Percentiles rank a stretch among this genome's conserved stretches.
Evolutionary conservation across 1,284 basidiomycete species (phyloP).

Genomic region (Ceratobasidium sp.): DNA sequence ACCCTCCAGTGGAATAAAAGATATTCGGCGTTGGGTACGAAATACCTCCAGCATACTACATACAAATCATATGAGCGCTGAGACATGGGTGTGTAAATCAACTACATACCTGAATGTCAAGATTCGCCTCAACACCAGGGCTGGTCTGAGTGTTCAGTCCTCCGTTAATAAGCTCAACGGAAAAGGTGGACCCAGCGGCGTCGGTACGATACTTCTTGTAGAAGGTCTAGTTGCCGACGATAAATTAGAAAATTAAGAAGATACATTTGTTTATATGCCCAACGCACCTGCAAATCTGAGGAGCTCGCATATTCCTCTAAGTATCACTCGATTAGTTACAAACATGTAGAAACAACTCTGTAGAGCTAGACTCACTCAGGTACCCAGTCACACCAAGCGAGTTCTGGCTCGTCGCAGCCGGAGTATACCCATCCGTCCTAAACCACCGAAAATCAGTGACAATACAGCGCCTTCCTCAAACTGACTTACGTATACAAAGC

Average conservation of each 20-base stretch:
- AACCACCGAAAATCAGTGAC: no score
- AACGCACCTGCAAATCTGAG: slow-evolving; percentile 28
- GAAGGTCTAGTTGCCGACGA: slow-evolving; percentile 47
- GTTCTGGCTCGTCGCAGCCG: slow-evolving; percentile 63
- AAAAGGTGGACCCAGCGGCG: slow-evolving; percentile 51
- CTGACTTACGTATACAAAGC: slow-evolving; percentile 65
- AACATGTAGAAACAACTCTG: not conserved
- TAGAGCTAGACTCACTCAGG: slow-evolving; percentile 59
- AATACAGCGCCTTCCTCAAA: not conserved
- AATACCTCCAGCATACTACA: slow-evolving; percentile 11
- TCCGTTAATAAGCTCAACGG: slow-evolving; percentile 52
- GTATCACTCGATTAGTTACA: not conserved
- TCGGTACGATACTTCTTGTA: slow-evolving; percentile 51
- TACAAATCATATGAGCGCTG: no score
- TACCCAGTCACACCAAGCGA: slow-evolving; percentile 72
- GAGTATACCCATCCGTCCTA: slow-evolving; percentile 64
- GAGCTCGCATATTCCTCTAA: slow-evolving; percentile 43
- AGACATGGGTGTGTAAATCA: no score
- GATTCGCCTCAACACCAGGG: slow-evolving; percentile 51
- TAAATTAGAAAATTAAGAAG: not conserved
- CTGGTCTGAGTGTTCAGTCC: not conserved
- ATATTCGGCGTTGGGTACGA: slow-evolving; percentile 53
- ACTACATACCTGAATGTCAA: slow-evolving; percentile 54
- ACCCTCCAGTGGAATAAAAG: slow-evolving; percentile 51
- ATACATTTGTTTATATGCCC: no score